These are phyloP conservation scores for Diaporthe sp. DNA, from an alignment of 2,329 filamentous ascomycete genomes.

Conservation along the genomic window DNA sequence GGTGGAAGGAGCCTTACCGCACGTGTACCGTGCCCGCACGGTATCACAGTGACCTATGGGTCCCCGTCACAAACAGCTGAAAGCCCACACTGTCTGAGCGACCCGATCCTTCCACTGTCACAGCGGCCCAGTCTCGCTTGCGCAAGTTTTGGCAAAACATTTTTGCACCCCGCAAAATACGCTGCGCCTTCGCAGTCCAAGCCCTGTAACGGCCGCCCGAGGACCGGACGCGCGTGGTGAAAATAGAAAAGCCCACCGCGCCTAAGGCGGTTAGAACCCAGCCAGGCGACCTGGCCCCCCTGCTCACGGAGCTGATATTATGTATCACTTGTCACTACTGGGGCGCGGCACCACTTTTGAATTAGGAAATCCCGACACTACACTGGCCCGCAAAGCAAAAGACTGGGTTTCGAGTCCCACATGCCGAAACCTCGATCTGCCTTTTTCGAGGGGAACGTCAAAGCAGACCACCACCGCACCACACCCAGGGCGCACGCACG, in stretches of 20 bases:
- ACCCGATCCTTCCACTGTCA: constrained; percentile 16
- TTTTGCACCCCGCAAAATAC: constrained; percentile 19
- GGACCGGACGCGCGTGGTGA: constrained; percentile 31
- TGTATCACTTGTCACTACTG: constrained; percentile 5
- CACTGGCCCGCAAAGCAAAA: constrained; percentile 19
- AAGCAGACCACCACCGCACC: constrained; percentile 10
- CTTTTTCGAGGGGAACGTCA: constrained; percentile 11
- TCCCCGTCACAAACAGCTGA: constrained; percentile 10
- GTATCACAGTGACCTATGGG: constrained; percentile 1
- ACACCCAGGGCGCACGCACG: background rate
- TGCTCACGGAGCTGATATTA: constrained; percentile 14
- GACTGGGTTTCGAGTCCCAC: constrained; percentile 30
- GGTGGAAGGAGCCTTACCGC: background rate
- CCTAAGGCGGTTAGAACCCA: constrained; percentile 29
- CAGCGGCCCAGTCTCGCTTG: constrained; percentile 6
- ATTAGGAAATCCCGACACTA: constrained; percentile 31
- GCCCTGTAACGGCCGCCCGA: constrained; percentile 16
- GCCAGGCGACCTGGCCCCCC: background rate
- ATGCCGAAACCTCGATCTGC: constrained; percentile 33
- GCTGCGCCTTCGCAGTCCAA: constrained; percentile 10
- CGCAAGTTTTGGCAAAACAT: constrained; percentile 28
- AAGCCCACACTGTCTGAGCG: constrained; percentile 36
- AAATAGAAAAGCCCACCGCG: constrained; percentile 29
- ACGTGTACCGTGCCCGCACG: constrained; percentile 7
- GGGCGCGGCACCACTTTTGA: constrained; percentile 5